Evolutionary conservation across 306 rosid genomes (phyloP), one percentile per base, ranked within the genome.

Genomic region (Cicer arietinum): DNA sequence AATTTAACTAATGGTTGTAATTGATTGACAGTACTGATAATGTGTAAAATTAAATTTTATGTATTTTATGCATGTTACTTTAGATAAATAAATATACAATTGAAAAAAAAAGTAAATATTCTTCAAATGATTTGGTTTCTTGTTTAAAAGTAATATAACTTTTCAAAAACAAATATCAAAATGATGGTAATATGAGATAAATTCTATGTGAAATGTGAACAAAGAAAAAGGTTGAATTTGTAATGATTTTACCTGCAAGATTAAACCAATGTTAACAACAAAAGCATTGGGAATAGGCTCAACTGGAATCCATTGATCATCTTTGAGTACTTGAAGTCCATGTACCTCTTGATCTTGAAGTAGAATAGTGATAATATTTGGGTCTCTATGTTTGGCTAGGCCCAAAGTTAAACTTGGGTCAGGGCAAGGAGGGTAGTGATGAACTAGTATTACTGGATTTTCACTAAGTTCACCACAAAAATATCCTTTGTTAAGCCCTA

Each of bases 361-460:
- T 20, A 92, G 46, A 64, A 92, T 73, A 53, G 98, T 92, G 45
- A 90, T 82, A 8, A 90, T 57, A 14, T 70, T 54, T 12, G 94
- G 94, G 65, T 90, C 96, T 3, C 86, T 39, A 77, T 90, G 96
- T 43, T 87, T 86, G 7, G 84, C 76, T 53, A 83, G 0, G 12
- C 94, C 98, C 72, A 92, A 73, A 16, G 98, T 84, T 69, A 92
- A 74, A 67, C 88, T 84, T 48, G 96, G 94, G 7, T 92, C 83
- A 6, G 96, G 98, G 46, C 98, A 92, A 0, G 91, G 86, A 8
- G 96, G 96, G 56, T 87, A 92, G 74, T 92, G 90, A 81, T 92
- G 92, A 35, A 10, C 73, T 42, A 83, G 1, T 10, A 92, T 0
- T 6, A 46, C 5, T 50, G 92, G 92, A 74, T 62, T 78, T 51